phyloP scores from a whole-genome alignment of 2,329 filamentous ascomycete genomes.

The Cyphellophora europaea region DNA sequence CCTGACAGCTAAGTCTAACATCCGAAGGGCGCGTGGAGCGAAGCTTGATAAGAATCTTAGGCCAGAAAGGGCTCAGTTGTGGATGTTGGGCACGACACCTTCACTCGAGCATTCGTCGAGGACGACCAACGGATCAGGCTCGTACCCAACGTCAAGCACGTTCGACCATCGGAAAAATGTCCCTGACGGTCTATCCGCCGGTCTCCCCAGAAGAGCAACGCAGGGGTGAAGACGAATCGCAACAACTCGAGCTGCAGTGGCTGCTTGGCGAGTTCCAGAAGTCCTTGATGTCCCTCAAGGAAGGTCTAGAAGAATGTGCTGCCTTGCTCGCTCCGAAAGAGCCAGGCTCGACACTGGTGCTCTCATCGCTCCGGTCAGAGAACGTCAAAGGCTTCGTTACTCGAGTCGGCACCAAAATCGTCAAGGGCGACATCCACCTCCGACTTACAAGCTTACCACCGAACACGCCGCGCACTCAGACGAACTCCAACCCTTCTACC shows the following conservation, averaged over 20 bases:
- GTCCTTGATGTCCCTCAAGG: constrained; percentile 51
- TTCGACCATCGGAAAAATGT: too few species aligned
- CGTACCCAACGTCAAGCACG: too few species aligned
- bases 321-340: constrained; percentile 76
- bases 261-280: constrained; percentile 52
- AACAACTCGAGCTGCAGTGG: constrained; percentile 49
- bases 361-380: constrained; percentile 81
- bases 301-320: constrained; percentile 80
- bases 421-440: constrained; percentile 76
- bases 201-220: constrained; percentile 41
- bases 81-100: too few species aligned
- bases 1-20: too few species aligned
- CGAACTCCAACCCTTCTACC: constrained; percentile 36
- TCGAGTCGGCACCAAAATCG: constrained; percentile 77
- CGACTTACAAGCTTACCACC: constrained; percentile 59
- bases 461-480: constrained; percentile 25
- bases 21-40: too few species aligned
- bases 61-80: too few species aligned
- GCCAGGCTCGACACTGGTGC: constrained; percentile 76
- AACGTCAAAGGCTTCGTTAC: constrained; percentile 88
- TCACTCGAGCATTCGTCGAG: too few species aligned
- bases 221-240: constrained; percentile 42
- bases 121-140: too few species aligned
- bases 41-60: too few species aligned
- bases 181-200: constrained; percentile 52